phyloP scores from a whole-genome alignment of 495 filamentous ascomycete genomes.

The Apiosordaria backusii region DNA sequence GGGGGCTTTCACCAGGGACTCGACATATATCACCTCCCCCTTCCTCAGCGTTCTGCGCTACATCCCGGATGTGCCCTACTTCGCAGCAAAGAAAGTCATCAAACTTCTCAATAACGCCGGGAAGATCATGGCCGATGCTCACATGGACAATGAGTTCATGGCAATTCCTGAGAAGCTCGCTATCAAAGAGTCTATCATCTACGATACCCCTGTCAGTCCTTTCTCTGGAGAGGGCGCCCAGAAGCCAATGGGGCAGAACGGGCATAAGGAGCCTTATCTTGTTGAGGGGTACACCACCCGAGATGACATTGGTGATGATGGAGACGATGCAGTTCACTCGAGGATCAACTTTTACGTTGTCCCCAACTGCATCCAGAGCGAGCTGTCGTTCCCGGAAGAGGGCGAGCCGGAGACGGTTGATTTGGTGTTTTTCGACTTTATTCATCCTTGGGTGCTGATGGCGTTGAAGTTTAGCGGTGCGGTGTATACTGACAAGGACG shows the following conservation, averaged over 20 bases:
- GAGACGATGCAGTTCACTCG: conserved; percentile 85
- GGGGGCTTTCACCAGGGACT: conserved; percentile 82
- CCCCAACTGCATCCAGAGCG: conserved; percentile 75
- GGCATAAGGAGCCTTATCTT: conserved; percentile 38
- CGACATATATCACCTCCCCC: conserved; percentile 79
- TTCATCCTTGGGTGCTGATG: conserved; percentile 71
- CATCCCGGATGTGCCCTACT: conserved; percentile 74
- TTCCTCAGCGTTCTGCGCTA: conserved; percentile 80
- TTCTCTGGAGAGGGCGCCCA: conserved; percentile 16
- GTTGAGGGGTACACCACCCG: conserved; percentile 82
- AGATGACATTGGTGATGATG: conserved; percentile 80
- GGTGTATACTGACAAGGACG: conserved; percentile 55
- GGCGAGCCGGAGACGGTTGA: conserved; percentile 68
- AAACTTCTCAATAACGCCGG: conserved; percentile 70
- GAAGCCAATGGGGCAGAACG: conserved; percentile 26
- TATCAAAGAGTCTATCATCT: conserved; percentile 28
- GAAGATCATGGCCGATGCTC: conserved; percentile 46
- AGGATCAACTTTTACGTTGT: conserved; percentile 69
- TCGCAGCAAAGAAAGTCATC: conserved; percentile 65
- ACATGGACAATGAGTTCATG: conserved; percentile 35
- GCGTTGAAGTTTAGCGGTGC: conserved; percentile 67
- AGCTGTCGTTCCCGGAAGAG: conserved; percentile 52
- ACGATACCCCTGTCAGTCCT: conserved; percentile 10
- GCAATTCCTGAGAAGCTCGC: conserved; percentile 39
- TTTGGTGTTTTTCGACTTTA: conserved; percentile 86